Base-by-base conservation (phyloP, 441 rosid species). In the Hura crepitans region DNA sequence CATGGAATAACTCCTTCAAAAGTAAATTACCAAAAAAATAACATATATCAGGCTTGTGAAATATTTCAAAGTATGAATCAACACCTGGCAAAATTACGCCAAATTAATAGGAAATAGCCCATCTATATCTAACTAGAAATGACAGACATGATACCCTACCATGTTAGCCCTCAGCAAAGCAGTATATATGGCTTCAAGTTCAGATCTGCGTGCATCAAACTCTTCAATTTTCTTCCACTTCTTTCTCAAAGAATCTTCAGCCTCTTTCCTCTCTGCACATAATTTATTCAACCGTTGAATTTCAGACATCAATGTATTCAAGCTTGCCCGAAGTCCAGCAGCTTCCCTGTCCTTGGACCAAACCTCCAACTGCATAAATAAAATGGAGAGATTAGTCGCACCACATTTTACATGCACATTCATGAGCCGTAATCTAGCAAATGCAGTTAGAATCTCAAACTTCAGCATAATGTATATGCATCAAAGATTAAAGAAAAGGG, bases 191-290 rank as follows among this genome's bases (percentile, higher is more conserved):
- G 88, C 78, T 83, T 91, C 97, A 72, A 94, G 93, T 84, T 94
- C 96, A 51, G 96, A 90, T 86, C 98, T 88, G 33, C 98, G 86
- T 54, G 92, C 77, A 78, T 94, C 96, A 77, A 94, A 91, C 81
- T 90, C 96, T 82, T 94, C 92, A 72, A 94, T 91, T 84, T 94
- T 94, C 87, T 88, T 91, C 98, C 97, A 91, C 79, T 91, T 94
- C 86, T 88, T 91, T 75, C 81, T 86, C 78, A 91, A 81, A 50
- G 86, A 90, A 82, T 91, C 97, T 84, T 88, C 96, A 6, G 96
- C 96, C 80, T 89, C 96, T 84, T 88, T 94, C 79, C 98, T 85
- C 81, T 94, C 98, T 18, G 95, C 92, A 78, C 96, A 87, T 73
- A 94, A 74, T 79, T 88, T 90, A 71, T 91, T 85, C 73, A 94